These are phyloP conservation scores for Cercospora sesami DNA, from an alignment of 2,329 filamentous ascomycete genomes.

Conservation along the genomic window DNA sequence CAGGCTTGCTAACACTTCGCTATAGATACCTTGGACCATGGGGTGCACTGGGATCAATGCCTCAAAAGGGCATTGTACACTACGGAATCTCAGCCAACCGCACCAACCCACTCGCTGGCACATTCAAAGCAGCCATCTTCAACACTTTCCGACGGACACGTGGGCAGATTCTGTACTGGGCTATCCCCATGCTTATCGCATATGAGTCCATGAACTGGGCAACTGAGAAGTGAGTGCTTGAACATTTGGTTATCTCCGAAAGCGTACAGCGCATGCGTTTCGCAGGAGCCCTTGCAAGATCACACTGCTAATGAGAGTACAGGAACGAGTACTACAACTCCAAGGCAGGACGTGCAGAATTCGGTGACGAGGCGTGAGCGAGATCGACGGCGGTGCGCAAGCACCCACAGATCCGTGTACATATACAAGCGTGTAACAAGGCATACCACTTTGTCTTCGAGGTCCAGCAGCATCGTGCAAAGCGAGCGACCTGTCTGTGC, in stretches of 20 bases:
- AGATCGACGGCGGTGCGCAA: background rate
- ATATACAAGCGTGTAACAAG: conserved; percentile 1
- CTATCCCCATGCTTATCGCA: conserved; percentile 72
- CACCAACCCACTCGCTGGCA: conserved; percentile 81
- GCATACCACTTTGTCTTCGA: background rate
- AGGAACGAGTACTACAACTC: conserved; percentile 83
- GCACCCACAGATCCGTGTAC: conserved; percentile 11
- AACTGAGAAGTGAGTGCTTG: conserved; percentile 70
- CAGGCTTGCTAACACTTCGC: conserved; percentile 13
- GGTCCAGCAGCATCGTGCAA: background rate
- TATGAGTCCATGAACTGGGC: conserved; percentile 92
- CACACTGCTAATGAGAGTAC: conserved; percentile 17
- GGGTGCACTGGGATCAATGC: conserved; percentile 63
- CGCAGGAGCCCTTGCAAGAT: background rate
- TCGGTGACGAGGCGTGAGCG: conserved; percentile 46
- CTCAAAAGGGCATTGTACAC: conserved; percentile 62
- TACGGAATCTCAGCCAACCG: conserved; percentile 85
- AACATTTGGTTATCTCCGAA: background rate
- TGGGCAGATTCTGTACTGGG: conserved; percentile 84
- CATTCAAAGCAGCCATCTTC: conserved; percentile 81
- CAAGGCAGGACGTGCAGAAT: conserved; percentile 66
- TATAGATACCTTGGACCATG: conserved; percentile 71
- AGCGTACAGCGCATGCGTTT: background rate
- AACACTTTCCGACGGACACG: conserved; percentile 88
- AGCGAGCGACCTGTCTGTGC: background rate